These are phyloP conservation scores for Aspergillus glaucus DNA, from an alignment of 2,329 filamentous ascomycete genomes.

Conservation along the genomic window DNA sequence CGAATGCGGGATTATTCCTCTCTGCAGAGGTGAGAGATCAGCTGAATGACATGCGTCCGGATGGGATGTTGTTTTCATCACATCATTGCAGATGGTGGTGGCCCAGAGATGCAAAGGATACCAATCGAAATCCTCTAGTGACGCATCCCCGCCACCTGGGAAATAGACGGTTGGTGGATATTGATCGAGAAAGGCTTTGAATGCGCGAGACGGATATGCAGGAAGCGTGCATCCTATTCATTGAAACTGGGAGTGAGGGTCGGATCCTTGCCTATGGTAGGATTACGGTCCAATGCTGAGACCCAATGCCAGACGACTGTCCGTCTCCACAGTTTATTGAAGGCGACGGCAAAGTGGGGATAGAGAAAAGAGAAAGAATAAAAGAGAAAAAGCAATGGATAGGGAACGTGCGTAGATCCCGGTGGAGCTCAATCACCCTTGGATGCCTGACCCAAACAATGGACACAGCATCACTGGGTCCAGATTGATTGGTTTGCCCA, in stretches of 20 bases:
- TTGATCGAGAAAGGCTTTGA: slow-evolving; percentile 23
- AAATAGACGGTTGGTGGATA: slow-evolving; percentile 21
- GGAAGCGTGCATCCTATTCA: slow-evolving; percentile 6
- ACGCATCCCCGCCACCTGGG: slow-evolving; percentile 26
- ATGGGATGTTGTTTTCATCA: slow-evolving; percentile 14
- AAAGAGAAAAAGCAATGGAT: not conserved
- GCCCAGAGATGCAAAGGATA: slow-evolving; percentile 14
- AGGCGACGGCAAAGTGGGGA: not conserved
- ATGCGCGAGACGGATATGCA: slow-evolving; percentile 11
- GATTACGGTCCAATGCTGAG: slow-evolving; percentile 11
- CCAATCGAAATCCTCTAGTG: slow-evolving; percentile 27
- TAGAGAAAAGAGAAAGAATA: not conserved
- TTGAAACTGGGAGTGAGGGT: not conserved
- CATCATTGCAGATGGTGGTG: slow-evolving; percentile 10
- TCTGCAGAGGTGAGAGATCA: slow-evolving; percentile 38
- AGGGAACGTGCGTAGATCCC: not conserved
- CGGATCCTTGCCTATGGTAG: slow-evolving; percentile 4
- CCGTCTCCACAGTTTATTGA: not conserved
- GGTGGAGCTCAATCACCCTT: not conserved
- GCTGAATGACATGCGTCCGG: slow-evolving; percentile 31
- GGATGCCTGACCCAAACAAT: not conserved
- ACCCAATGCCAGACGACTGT: slow-evolving; percentile 8
- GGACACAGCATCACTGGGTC: not conserved
- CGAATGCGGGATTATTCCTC: slow-evolving; percentile 32
- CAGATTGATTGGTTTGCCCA: not conserved